A percentile compares a stretch with the other conserved stretches of the same genome.
These are phyloP conservation scores for Trichoderma endophyticum DNA, from an alignment of 2,329 filamentous ascomycete species.

Conservation along the genomic window DNA sequence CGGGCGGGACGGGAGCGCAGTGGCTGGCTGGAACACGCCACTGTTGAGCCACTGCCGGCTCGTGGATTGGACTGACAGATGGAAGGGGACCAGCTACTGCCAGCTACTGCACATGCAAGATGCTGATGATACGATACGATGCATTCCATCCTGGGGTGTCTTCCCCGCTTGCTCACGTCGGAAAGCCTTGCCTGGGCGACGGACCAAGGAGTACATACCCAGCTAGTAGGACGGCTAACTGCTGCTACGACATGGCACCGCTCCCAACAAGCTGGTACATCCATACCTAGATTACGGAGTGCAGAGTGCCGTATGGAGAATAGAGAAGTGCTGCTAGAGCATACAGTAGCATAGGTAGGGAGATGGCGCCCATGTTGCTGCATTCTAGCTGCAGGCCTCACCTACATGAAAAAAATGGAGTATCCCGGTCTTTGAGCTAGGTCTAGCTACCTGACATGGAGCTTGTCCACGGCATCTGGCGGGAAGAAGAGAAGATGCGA, in stretches of 20 bases:
- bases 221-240: neutral
- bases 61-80: neutral
- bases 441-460: neutral
- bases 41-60: slow-evolving; percentile 11
- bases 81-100: neutral
- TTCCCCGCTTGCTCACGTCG: neutral
- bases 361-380: slow-evolving; percentile 4
- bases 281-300: neutral
- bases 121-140: slow-evolving; percentile 11
- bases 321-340: neutral
- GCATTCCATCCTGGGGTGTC: slow-evolving; percentile 4
- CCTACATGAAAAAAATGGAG: slow-evolving; percentile 15
- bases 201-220: neutral
- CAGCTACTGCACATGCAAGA: slow-evolving; percentile 14
- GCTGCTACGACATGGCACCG: neutral
- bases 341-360: neutral
- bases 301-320: neutral
- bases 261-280: neutral
- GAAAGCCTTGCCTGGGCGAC: slow-evolving; percentile 3
- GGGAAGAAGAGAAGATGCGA: neutral
- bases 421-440: slow-evolving; percentile 1
- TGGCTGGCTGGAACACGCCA: slow-evolving; percentile 15
- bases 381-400: slow-evolving; percentile 15
- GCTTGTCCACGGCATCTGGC: neutral
- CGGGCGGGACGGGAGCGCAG: neutral